Evolutionary conservation across 192 early-diverging fungal genomes (phyloP).

Genomic region (Dissophora globulifera): DNA sequence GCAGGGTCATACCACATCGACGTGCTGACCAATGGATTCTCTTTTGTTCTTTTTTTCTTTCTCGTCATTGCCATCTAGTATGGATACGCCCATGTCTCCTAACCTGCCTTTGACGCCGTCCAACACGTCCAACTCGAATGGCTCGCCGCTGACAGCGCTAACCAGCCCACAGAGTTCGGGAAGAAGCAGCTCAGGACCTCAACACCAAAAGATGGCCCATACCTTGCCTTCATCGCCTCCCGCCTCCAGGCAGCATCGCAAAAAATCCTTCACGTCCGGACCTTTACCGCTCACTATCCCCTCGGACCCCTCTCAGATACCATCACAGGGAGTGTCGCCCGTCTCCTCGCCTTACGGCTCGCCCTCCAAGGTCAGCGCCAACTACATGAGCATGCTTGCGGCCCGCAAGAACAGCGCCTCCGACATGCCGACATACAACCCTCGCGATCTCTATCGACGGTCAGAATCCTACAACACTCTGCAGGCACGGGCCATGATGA

Average conservation of each 20-base stretch:
- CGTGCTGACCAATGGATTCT: too few species aligned
- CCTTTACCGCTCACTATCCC: constrained; percentile 18
- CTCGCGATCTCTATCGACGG: constrained; percentile 32
- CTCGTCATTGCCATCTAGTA: constrained; percentile 8
- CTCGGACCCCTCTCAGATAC: constrained; percentile 11
- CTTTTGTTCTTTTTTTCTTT: not conserved
- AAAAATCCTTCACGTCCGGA: constrained; percentile 40
- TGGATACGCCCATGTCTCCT: constrained; percentile 51
- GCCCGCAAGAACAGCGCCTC: constrained; percentile 32
- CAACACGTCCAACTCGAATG: constrained; percentile 21
- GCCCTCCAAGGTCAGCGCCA: constrained; percentile 23
- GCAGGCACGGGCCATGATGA: constrained; percentile 32
- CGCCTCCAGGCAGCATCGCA: constrained; percentile 20
- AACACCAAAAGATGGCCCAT: constrained; percentile 6
- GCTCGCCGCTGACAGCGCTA: constrained; percentile 24
- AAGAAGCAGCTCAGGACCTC: constrained; percentile 23
- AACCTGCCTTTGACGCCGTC: constrained; percentile 37
- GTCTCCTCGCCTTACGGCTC: constrained; percentile 37
- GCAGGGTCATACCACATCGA: too few species aligned
- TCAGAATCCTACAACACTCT: constrained; percentile 41
- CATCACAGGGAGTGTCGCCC: constrained; percentile 12
- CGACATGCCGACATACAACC: constrained; percentile 10
- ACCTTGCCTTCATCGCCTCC: constrained; percentile 3
- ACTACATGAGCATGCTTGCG: constrained; percentile 29
- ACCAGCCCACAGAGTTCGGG: constrained; percentile 29